Base-by-base conservation (phyloP, 2,329 filamentous ascomycete species). In the Diplodia scrobiculata region DNA sequence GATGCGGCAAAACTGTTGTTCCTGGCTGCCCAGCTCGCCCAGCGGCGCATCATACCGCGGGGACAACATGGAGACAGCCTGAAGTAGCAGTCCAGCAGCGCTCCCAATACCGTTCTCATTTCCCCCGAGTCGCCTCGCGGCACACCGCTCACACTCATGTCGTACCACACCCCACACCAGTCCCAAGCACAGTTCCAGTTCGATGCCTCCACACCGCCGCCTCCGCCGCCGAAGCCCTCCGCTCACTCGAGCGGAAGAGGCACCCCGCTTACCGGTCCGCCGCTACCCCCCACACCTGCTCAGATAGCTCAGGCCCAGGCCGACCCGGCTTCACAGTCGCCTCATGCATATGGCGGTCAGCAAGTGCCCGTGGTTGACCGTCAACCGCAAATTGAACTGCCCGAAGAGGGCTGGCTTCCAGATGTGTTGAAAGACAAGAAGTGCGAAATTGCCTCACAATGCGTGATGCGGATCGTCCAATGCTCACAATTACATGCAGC, bases 381-480 rank as follows among this genome's bases (percentile, higher is more conserved):
- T 6, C 41, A 38, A 9, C 50, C 52, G 38, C 60, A 52, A 21
- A 38, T 70, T 29, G 32, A 68, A 52, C 72, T 72, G 64, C 78
- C 79, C n/a, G 77, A 79, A 52, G 87, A 90, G 63, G 85, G 88
- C 69, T 97, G 92, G 92, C 82, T 97, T 2, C 92, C 92, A 1
- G 84, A 86, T 68, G 80, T 87, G 13, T 80, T 97, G 1, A 86
- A 90, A 73, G 90, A 95, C 73, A 96, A 95, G 81, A 88, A 91
- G 92, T 96, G 81, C 70, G 86, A 62, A 50, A 62, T 62, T 62
- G 45, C 58, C 58, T 50, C 21, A 32, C 34, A 34, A 62, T 62
- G 58, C 58, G 29, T 80, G 70, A 53, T 51, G 27, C 29, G 36
- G 14, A 66, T 64, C 54, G 50, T 68, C 41, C 68, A 68, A 63